Evolutionary conservation across 306 rosid species (phyloP), one percentile per base, ranked within the genome.

Genomic region (Vicia sativa): DNA sequence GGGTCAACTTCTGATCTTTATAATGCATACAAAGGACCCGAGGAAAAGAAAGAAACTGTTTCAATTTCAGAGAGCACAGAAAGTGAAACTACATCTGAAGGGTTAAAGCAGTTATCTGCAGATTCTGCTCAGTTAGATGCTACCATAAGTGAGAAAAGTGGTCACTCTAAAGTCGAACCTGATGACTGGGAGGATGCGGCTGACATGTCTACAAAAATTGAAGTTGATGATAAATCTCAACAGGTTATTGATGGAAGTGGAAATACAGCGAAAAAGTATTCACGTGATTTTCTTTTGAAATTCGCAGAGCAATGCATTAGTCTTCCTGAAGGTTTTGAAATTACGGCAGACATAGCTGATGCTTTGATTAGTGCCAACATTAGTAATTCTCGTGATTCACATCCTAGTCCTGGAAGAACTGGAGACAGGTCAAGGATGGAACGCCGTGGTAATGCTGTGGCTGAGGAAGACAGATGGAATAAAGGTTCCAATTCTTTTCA

Each of bases 121-220:
- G 80, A 79, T 76, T 70, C 66, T 41, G 48, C 81, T 63, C 75
- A 70, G 69, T 80, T 62, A 42, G 87, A 80, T 67, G 62, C 72
- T 68, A 29, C 34, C 1, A 56, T 50, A 23, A 53, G 65, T 21
- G 86, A 84, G 55, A 74, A 78, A 25, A 76, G 56, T 72, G 81
- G 68, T 2, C 80, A 42, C 58, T 67, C 15, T 70, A 91, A 90
- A 84, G 74, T 70, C 13, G 97, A 93, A 75, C 96, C 89, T 9
- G 96, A 91, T 55, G 91, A 91, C 71, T 95, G 99, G 99, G 99
- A 95, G 88, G 97, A 90, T 75, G 97, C 91, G 15, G 95, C 95
- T 55, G 96, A 95, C 72, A 72, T 88, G 66, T 86, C 96, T 28
- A 75, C 88, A 12, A 84, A 91, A 70, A 64, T 91, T 70, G 89